These are phyloP conservation scores for Cicer pinnatifidum DNA, from an alignment of 306 rosid species.

Conservation along the genomic window DNA sequence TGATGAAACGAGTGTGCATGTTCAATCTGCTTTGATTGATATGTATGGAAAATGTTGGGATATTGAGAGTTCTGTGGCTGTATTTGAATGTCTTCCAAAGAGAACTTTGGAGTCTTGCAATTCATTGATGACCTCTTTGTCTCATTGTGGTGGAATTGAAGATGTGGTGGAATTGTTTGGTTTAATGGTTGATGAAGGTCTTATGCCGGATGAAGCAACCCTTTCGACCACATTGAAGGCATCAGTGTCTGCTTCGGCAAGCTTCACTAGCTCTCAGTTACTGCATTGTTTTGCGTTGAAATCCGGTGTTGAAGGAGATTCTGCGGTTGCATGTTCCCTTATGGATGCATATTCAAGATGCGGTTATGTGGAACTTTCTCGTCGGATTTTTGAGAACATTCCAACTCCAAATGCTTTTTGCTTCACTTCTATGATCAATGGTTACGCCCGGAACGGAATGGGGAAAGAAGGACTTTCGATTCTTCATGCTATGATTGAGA, in stretches of 20 bases:
- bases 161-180: slow-evolving; percentile 84
- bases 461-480: slow-evolving; percentile 69
- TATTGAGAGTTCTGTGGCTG: slow-evolving; percentile 64
- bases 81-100: slow-evolving; percentile 58
- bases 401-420: slow-evolving; percentile 67
- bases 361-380: slow-evolving; percentile 67
- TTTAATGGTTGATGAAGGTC: slow-evolving; percentile 71
- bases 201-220: slow-evolving; percentile 71
- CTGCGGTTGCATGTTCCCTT: slow-evolving; percentile 69
- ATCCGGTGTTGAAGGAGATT: slow-evolving; percentile 64
- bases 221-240: slow-evolving; percentile 75
- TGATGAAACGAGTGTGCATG: slow-evolving; percentile 59
- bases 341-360: slow-evolving; percentile 76
- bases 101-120: slow-evolving; percentile 70
- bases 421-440: slow-evolving; percentile 80
- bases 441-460: slow-evolving; percentile 77
- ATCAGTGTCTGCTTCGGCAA: slow-evolving; percentile 56
- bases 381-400: slow-evolving; percentile 58
- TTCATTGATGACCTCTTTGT: slow-evolving; percentile 84
- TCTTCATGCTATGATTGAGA: slow-evolving; percentile 63
- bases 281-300: slow-evolving; percentile 71
- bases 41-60: slow-evolving; percentile 84
- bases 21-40: slow-evolving; percentile 80
- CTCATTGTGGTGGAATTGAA: slow-evolving; percentile 58
- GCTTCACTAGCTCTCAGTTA: slow-evolving; percentile 57